Percentiles rank a stretch among this genome's conserved stretches.
Evolutionary conservation across 176 grass and related monocot genomes (phyloP).

Genomic region (Hordeum marinum): DNA sequence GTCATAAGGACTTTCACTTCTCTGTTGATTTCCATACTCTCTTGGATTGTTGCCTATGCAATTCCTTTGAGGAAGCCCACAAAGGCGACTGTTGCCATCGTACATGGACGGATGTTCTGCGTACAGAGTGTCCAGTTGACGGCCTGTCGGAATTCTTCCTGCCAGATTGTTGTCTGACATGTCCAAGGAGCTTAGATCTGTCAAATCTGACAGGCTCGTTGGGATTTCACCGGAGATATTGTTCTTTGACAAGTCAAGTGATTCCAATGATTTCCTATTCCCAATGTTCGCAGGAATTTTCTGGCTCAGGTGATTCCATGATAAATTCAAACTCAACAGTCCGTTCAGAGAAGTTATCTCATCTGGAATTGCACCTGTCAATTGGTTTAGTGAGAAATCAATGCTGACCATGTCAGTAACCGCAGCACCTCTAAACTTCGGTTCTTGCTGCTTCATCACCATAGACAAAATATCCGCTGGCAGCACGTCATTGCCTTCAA

Average conservation of each 20-base stretch:
- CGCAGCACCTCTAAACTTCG: not conserved
- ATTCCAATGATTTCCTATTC: constrained; percentile 26
- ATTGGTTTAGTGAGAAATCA: not conserved
- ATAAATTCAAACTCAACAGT: not conserved
- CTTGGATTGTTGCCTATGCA: not conserved
- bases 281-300: not conserved
- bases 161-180: constrained; percentile 38
- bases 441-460: constrained; percentile 2
- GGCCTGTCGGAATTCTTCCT: constrained; percentile 21
- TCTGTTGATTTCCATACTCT: not conserved
- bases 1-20: not conserved
- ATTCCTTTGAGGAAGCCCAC: not conserved
- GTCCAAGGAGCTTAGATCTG: constrained; percentile 18
- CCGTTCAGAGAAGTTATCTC: not conserved
- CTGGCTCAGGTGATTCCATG: not conserved
- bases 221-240: constrained; percentile 27
- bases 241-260: constrained; percentile 39
- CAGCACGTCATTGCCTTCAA: too few species aligned
- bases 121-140: constrained; percentile 37
- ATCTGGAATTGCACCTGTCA: not conserved
- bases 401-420: not conserved
- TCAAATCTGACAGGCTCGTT: not conserved
- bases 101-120: constrained; percentile 14
- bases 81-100: constrained; percentile 9
- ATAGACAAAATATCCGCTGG: not conserved